phyloP scores from a whole-genome alignment of 352 stramenopile genomes.

The Pythium dissimile region DNA sequence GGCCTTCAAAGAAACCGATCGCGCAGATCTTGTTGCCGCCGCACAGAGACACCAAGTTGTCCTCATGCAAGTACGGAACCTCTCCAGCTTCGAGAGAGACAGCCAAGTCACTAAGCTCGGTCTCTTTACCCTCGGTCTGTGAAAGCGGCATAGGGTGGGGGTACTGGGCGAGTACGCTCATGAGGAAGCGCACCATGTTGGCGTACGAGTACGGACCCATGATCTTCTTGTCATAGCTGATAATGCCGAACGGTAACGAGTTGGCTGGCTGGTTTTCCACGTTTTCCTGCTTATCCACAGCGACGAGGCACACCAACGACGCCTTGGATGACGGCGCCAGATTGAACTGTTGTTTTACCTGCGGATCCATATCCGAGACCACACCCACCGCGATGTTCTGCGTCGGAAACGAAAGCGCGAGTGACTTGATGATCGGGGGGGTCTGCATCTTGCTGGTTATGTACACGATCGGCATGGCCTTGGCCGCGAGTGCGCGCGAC shows the following conservation, averaged over 20 bases:
- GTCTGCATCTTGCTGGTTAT: slow-evolving; percentile 56
- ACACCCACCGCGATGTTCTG: slow-evolving; percentile 52
- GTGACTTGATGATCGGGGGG: slow-evolving; percentile 51
- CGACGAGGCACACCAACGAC: slow-evolving; percentile 44
- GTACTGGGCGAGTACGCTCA: slow-evolving; percentile 59
- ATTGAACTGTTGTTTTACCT: slow-evolving; percentile 65
- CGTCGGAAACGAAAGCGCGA: slow-evolving; percentile 55
- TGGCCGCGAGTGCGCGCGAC: slow-evolving; percentile 26
- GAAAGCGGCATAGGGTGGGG: slow-evolving; percentile 33
- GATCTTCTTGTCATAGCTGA: slow-evolving; percentile 66
- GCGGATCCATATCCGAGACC: slow-evolving; percentile 45
- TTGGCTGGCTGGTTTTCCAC: slow-evolving; percentile 19
- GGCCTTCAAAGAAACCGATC: slow-evolving; percentile 71
- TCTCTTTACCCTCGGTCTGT: slow-evolving; percentile 11
- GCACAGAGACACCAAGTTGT: slow-evolving; percentile 51
- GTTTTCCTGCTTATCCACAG: slow-evolving; percentile 23
- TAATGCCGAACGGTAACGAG: slow-evolving; percentile 48
- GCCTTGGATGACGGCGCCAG: slow-evolving; percentile 35
- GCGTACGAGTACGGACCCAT: slow-evolving; percentile 60
- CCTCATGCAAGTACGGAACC: slow-evolving; percentile 55
- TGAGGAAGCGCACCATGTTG: slow-evolving; percentile 66
- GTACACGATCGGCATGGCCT: slow-evolving; percentile 52
- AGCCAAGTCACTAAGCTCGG: no score
- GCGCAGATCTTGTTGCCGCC: slow-evolving; percentile 65
- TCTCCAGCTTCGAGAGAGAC: slow-evolving; percentile 15